Evolutionary conservation across 2,329 filamentous ascomycete genomes (phyloP), one percentile per base, ranked within the genome.

Genomic region (Thielaviopsis cerberus): DNA sequence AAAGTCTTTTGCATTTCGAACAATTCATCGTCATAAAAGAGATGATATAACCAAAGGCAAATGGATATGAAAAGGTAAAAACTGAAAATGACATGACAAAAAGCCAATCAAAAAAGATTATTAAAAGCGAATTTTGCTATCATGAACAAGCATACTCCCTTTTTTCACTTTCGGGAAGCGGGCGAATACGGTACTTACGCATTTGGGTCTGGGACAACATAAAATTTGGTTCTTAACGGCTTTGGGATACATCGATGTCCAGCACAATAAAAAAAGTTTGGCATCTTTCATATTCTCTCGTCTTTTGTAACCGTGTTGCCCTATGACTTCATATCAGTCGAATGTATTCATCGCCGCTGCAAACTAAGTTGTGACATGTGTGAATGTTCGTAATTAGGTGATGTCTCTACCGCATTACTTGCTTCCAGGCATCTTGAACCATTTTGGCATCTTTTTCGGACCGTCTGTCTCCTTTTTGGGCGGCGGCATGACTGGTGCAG

Each of bases 361-460:
- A 6, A 48, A 4, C 10, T 48, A 11, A 20, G 7, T n/a, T 48
- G n/a, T 48, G 3, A 48, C 22, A 10, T 48, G 20, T 48, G 17
- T 4, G n/a, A 5, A 7, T 48, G 41, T 45, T 17, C 34, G 6
- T 41, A 30, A 6, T 5, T 11, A 30, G 27, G 27, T n/a, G 15
- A 48, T 48, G 41, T 48, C 5, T 13, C 41, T 3, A 48, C 23
- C 51, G 23, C 15, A 13, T 51, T 63, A 86, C 72, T 88, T 89
- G 76, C 86, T 89, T 7, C 80, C 80, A 27, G 81, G 74, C 58
- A 85, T 70, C 68, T 85, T 86, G 48, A 90, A 69, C 79, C 86
- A 88, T 68, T 86, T 88, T 22, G 85, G 84, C 60, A 76, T 61
- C 63, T 74, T 75, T 68, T 75, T 77, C 11, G 64, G 69, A 55